These are phyloP conservation scores for Jatropha multifida DNA, from an alignment of 441 rosid species.

Conservation along the genomic window DNA sequence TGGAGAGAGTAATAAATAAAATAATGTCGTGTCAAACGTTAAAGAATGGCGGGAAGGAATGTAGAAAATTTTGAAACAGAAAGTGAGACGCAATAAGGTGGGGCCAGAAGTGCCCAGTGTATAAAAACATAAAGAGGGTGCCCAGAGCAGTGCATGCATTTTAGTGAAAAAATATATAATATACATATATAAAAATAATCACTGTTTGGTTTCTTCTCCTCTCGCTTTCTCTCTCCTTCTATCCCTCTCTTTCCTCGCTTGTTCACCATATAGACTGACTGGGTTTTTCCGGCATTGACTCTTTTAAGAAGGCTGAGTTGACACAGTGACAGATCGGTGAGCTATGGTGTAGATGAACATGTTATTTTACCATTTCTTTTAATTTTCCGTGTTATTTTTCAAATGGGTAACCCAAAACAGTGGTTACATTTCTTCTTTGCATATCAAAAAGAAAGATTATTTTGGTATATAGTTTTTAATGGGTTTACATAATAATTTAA, in stretches of 20 bases:
- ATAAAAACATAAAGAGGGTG: constrained; percentile 7
- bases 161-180: constrained; percentile 1
- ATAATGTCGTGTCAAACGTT: background rate
- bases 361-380: constrained; percentile 17
- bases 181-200: background rate
- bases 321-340: constrained; percentile 49
- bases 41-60: background rate
- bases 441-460: constrained; percentile 30
- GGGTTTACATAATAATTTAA: constrained; percentile 29
- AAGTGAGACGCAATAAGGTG: background rate
- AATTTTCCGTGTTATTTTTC: background rate
- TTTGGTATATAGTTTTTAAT: constrained; percentile 12
- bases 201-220: background rate
- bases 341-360: constrained; percentile 24
- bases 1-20: background rate
- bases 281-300: constrained; percentile 59
- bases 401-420: constrained; percentile 6
- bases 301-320: constrained; percentile 31
- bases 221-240: constrained; percentile 16
- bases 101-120: background rate
- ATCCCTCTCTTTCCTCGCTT: constrained; percentile 7
- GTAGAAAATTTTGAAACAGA: background rate
- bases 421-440: constrained; percentile 19
- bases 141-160: constrained; percentile 12
- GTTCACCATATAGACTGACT: constrained; percentile 32